phyloP scores from a whole-genome alignment of 805 yeast species.

The Candida hispaniensis region DNA sequence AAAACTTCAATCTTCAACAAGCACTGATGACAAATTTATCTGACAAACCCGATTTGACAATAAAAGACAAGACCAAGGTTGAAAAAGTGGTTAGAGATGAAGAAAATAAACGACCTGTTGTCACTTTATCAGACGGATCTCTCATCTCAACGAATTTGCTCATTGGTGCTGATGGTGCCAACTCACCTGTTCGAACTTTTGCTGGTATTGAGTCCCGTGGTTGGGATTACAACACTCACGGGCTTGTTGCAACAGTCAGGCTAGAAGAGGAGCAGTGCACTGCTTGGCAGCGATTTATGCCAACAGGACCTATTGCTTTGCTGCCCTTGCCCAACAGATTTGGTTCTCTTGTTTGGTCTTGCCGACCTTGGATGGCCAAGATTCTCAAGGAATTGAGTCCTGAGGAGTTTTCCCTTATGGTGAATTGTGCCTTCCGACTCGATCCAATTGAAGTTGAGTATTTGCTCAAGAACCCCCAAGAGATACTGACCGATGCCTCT shows the following conservation, averaged over 20 bases:
- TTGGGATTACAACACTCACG: slow-evolving; percentile 81
- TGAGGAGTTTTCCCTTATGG: slow-evolving; percentile 52
- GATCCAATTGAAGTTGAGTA: slow-evolving; percentile 66
- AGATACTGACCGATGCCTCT: slow-evolving; percentile 46
- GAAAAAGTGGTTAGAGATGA: slow-evolving; percentile 27
- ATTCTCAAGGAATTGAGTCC: slow-evolving; percentile 49
- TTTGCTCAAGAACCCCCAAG: slow-evolving; percentile 40
- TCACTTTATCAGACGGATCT: slow-evolving; percentile 56
- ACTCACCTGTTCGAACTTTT: slow-evolving; percentile 79
- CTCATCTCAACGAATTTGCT: slow-evolving; percentile 57
- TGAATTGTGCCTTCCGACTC: slow-evolving; percentile 81
- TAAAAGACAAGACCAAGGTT: slow-evolving; percentile 41
- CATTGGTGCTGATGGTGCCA: slow-evolving; percentile 92
- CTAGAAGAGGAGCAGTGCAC: slow-evolving; percentile 59
- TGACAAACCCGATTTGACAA: slow-evolving; percentile 31
- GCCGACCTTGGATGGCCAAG: slow-evolving; percentile 63
- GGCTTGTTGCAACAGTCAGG: slow-evolving; percentile 83
- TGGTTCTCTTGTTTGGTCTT: slow-evolving; percentile 93
- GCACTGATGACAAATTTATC: slow-evolving; percentile 46
- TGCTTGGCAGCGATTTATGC: slow-evolving; percentile 91
- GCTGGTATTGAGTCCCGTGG: slow-evolving; percentile 81
- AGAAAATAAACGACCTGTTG: slow-evolving; percentile 55
- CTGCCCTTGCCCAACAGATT: slow-evolving; percentile 77
- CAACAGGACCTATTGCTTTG: slow-evolving; percentile 87
- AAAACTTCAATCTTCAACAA: slow-evolving; percentile 73